phyloP scores from a whole-genome alignment of 169 alveolate species.

The Cryptosporidium muris region DNA sequence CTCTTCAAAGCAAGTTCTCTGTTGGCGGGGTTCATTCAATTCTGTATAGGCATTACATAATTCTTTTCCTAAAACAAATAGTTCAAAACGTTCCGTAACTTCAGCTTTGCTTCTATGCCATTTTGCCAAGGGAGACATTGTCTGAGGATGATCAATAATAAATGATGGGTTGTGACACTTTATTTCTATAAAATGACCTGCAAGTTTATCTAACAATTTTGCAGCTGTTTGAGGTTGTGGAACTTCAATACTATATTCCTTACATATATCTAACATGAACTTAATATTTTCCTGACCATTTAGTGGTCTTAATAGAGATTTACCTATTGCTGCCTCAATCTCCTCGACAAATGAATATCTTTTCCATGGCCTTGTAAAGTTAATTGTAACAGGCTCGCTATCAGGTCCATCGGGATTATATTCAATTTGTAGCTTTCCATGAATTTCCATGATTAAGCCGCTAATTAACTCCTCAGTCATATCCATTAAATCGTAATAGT shows the following conservation, averaged over 20 bases:
- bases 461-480: conserved; percentile 95
- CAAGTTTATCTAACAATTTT: conserved; percentile 88
- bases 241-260: conserved; percentile 83
- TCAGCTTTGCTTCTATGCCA: conserved; percentile 89
- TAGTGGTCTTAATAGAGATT: conserved; percentile 79
- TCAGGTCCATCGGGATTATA: conserved; percentile 96
- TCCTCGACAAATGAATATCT: conserved; percentile 88
- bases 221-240: conserved; percentile 87
- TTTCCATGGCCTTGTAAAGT: conserved; percentile 98
- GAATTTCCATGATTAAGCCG: conserved; percentile 82
- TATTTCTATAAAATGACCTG: conserved; percentile 92
- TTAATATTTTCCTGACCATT: conserved; percentile 80
- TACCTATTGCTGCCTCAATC: conserved; percentile 83
- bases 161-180: conserved; percentile 91
- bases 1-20: conserved; percentile 89
- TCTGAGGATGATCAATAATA: conserved; percentile 97
- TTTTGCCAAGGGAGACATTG: conserved; percentile 99
- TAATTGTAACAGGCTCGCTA: conserved; percentile 89
- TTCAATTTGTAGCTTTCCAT: conserved; percentile 92
- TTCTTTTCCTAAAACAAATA: conserved; percentile 95
- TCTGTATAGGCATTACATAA: conserved; percentile 98
- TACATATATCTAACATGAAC: conserved; percentile 81
- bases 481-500: conserved; percentile 94
- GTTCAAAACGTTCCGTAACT: conserved; percentile 87
- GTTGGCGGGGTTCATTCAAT: conserved; percentile 96